Percentiles rank a stretch among this genome's conserved stretches.
Conservation (phyloP, 2,329 filamentous ascomycete genomes). For the Aureobasidium lini region DNA sequence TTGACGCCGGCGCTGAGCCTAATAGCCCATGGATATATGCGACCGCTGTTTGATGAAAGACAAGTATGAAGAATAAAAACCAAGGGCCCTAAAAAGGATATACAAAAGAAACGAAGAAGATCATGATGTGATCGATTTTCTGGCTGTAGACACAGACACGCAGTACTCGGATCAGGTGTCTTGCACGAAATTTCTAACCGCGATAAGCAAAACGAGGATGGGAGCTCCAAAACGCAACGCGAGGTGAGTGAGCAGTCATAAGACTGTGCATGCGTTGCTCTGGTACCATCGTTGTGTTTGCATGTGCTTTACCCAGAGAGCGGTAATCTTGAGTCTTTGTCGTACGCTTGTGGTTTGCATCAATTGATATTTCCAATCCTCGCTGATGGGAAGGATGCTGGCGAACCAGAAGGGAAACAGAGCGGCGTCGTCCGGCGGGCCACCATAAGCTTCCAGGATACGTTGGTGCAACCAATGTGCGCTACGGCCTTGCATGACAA, state of each 20-base stretch:
- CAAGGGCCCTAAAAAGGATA: neutral
- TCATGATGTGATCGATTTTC: neutral
- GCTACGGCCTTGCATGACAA: constrained; percentile 58
- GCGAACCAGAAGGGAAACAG: constrained; percentile 88
- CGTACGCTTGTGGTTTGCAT: constrained; percentile 68
- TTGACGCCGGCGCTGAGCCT: constrained; percentile 9
- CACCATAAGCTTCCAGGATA: constrained; percentile 67
- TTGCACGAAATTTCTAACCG: constrained; percentile 9
- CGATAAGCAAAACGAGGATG: constrained; percentile 21
- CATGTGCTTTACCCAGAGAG: constrained; percentile 67
- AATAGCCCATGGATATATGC: constrained; percentile 13
- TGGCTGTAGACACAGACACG: neutral
- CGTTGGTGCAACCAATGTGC: constrained; percentile 68
- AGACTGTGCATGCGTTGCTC: constrained; percentile 33
- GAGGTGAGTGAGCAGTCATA: constrained; percentile 29
- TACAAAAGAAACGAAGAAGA: constrained; percentile 2
- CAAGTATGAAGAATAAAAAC: neutral
- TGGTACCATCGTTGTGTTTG: constrained; percentile 61
- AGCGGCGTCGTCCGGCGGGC: constrained; percentile 67
- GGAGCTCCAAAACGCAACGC: constrained; percentile 24
- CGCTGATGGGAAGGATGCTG: constrained; percentile 67
- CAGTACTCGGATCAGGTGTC: neutral
- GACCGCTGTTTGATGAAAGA: constrained; percentile 10
- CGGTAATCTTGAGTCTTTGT: constrained; percentile 75
- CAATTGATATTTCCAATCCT: constrained; percentile 71